Evolutionary conservation across 371 early-diverging fungal genomes (phyloP).

Genomic region (Circinella umbellata): DNA sequence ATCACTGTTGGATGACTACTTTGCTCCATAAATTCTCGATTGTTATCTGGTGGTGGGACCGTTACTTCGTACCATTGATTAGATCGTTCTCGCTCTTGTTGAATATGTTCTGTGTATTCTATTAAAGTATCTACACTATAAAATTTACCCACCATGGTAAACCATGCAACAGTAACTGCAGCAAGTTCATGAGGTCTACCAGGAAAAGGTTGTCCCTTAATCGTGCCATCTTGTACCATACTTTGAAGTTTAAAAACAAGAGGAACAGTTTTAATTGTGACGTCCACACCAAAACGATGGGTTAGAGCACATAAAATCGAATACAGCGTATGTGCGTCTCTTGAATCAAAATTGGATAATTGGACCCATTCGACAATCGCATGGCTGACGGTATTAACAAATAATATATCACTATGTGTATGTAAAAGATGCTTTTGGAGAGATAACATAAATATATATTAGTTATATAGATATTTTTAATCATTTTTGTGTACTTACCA

Average conservation of each 20-base stretch:
- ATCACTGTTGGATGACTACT: not conserved
- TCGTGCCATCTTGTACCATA: slow-evolving; percentile 26
- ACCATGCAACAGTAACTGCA: slow-evolving; percentile 47
- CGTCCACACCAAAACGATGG: slow-evolving; percentile 50
- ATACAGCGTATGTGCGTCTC: slow-evolving; percentile 58
- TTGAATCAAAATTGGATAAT: slow-evolving; percentile 43
- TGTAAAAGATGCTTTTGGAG: slow-evolving; percentile 13
- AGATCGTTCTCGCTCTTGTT: slow-evolving; percentile 10
- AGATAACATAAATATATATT: not conserved
- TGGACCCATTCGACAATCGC: slow-evolving; percentile 54
- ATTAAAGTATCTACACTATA: slow-evolving; percentile 8
- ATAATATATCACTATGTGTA: slow-evolving; percentile 37
- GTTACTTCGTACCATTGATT: slow-evolving; percentile 14
- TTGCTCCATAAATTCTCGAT: slow-evolving; percentile 3
- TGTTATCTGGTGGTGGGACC: not conserved
- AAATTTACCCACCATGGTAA: slow-evolving; percentile 20
- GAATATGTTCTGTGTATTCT: slow-evolving; percentile 14
- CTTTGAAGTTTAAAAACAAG: slow-evolving; percentile 59
- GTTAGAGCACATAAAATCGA: slow-evolving; percentile 48
- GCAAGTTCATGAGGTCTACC: slow-evolving; percentile 49
- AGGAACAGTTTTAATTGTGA: slow-evolving; percentile 54
- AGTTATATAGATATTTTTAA: not conserved
- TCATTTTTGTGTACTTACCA: not conserved
- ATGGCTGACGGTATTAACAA: slow-evolving; percentile 50
- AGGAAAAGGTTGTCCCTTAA: slow-evolving; percentile 15